phyloP scores from a whole-genome alignment of 805 yeast species.

The Scheffersomyces stipitis region DNA sequence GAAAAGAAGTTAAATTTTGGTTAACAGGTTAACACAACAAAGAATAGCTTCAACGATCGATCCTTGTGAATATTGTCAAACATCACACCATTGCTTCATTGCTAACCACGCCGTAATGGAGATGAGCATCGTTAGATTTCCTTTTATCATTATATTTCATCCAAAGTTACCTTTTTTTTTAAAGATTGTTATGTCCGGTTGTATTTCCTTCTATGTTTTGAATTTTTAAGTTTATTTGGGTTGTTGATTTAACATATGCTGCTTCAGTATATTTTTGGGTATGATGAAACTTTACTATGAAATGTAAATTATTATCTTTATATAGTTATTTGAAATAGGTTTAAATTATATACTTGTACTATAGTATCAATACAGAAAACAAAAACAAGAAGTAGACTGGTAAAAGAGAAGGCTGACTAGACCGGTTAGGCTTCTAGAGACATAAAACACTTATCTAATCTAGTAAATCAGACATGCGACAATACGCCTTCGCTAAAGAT shows the following conservation, averaged over 20 bases:
- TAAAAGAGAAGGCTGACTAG: too few relatives aligned
- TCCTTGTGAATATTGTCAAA: too few relatives aligned
- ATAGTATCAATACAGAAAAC: constrained; percentile 8
- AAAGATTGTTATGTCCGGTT: neutral
- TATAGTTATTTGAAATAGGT: constrained; percentile 4
- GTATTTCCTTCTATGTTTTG: neutral
- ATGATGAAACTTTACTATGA: neutral
- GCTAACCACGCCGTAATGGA: too few relatives aligned
- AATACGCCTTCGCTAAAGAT: too few relatives aligned
- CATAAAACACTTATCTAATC: too few relatives aligned
- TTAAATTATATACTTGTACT: constrained; percentile 19
- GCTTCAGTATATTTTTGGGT: neutral
- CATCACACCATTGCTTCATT: too few relatives aligned
- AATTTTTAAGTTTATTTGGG: neutral
- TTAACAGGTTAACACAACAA: too few relatives aligned
- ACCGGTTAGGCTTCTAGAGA: too few relatives aligned
- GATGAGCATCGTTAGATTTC: neutral
- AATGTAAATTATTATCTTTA: neutral
- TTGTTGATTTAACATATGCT: neutral
- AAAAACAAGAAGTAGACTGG: too few relatives aligned
- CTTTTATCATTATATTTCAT: neutral
- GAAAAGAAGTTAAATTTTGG: neutral
- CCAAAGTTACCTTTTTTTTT: too few relatives aligned
- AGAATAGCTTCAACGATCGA: too few relatives aligned
- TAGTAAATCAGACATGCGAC: too few relatives aligned